Evolutionary conservation across 495 filamentous ascomycete genomes (phyloP).

Genomic region (Penicillium chermesinum): DNA sequence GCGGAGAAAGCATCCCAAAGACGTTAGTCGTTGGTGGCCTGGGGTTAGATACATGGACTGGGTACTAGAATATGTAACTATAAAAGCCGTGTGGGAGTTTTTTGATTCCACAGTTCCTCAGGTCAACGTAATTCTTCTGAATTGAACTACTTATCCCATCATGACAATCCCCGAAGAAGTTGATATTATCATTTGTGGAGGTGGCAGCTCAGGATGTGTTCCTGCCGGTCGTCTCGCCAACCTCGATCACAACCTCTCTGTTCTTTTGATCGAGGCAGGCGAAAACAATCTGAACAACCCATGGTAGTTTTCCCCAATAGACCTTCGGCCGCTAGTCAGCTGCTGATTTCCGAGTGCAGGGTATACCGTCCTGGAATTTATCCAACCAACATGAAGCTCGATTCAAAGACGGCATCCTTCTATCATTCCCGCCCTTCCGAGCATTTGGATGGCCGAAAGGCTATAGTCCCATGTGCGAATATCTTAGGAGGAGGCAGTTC

Average conservation of each 20-base stretch:
- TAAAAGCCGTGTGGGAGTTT: no score
- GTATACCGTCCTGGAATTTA: conserved; percentile 76
- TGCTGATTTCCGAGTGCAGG: conserved; percentile 18
- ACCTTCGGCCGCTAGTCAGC: background rate
- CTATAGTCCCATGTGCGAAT: conserved; percentile 75
- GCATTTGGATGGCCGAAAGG: conserved; percentile 63
- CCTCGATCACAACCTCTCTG: conserved; percentile 73
- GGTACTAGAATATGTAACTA: no score
- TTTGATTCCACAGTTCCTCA: no score
- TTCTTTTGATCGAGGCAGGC: conserved; percentile 73
- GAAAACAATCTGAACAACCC: conserved; percentile 79
- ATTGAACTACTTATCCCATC: background rate
- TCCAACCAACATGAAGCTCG: conserved; percentile 74
- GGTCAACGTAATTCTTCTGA: no score
- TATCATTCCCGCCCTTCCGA: conserved; percentile 74
- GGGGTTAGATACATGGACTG: no score
- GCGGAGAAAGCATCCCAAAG: no score
- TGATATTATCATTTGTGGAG: conserved; percentile 80
- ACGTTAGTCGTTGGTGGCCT: no score
- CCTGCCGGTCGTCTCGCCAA: conserved; percentile 76
- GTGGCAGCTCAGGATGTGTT: conserved; percentile 67
- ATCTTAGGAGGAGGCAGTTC: conserved; percentile 73
- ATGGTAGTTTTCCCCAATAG: conserved; percentile 41
- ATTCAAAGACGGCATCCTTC: conserved; percentile 82
- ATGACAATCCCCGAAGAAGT: conserved; percentile 59